Percentiles rank a stretch among this genome's conserved stretches.
Evolutionary conservation across 768 basidiomycete genomes (phyloP).

Genomic region (Sporobolomyces roseus): DNA sequence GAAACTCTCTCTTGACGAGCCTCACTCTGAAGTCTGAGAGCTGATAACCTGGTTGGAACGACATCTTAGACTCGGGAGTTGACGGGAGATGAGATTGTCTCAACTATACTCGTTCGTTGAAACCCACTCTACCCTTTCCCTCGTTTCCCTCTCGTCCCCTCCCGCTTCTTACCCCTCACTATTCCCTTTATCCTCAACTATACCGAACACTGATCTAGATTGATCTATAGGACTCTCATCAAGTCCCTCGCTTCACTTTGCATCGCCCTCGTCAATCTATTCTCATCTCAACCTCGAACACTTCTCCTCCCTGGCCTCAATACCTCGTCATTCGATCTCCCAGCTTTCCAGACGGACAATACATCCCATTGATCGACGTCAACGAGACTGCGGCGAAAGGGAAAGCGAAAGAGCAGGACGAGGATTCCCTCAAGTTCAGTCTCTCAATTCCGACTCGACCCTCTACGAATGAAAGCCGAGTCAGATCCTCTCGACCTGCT

Average conservation of each 20-base stretch:
- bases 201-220: not conserved
- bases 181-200: not conserved
- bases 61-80: slow-evolving; percentile 18
- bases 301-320: slow-evolving; percentile 7
- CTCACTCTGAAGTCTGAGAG: no score
- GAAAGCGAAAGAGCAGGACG: not conserved
- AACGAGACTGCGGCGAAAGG: not conserved
- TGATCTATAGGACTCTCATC: slow-evolving; percentile 21
- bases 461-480: no score
- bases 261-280: slow-evolving; percentile 7
- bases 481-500: not conserved
- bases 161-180: not conserved
- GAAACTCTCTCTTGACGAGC: not conserved
- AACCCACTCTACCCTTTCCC: not conserved
- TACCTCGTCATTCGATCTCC: slow-evolving; percentile 24
- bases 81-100: slow-evolving; percentile 25
- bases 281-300: not conserved
- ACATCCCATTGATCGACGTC: slow-evolving; percentile 14
- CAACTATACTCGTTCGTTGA: slow-evolving; percentile 24
- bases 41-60: not conserved
- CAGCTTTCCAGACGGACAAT: not conserved
- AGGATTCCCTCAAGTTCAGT: not conserved
- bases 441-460: not conserved
- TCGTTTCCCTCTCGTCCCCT: not conserved
- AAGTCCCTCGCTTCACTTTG: slow-evolving; percentile 10